Evolutionary conservation across 345 rosid genomes (phyloP), one percentile per base, ranked within the genome.

Genomic region (Corchorus capsularis): DNA sequence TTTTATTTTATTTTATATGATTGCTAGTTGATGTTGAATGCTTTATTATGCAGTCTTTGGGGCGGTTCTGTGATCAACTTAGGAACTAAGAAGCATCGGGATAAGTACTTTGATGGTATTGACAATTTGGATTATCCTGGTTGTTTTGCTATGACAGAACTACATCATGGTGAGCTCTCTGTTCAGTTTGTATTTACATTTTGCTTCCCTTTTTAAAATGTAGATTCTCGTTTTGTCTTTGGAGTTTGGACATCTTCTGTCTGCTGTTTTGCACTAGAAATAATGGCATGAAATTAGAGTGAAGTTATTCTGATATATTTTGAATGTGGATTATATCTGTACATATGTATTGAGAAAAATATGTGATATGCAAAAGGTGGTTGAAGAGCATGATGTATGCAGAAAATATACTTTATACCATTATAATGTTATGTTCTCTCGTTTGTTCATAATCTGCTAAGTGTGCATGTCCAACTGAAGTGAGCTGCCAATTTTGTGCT

Each of bases 91-190:
- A 96, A 88, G 83, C 99, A 96, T 69, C 86, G 80, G 82, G 96
- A 94, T 64, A 94, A 94, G 89, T 96, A 91, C 83, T 96, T 82
- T 46, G 92, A 94, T 65, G 92, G 86, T 61, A 92, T 94, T 69
- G 99, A 92, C 83, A 89, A 82, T 77, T 54, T 96, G 71, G 97
- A 94, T 8, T 96, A 91, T 82, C 89, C 90, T 1, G 98, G 99
- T 79, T 96, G 99, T 84, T 96, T 94, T 73, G 99, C 99, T 43
- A 96, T 96, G 99, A 96, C 99, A 63, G 98, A 96, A 82, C 93
- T 96, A 17, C 98, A 96, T 85, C 98, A 96, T 73, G 99, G 98
- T 94, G 78, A 85, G 80, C 52, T 73, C 17, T 79, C 52, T 75
- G 53, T 76, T 78, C 34, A 4, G 37, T 47, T 60, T 46, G 4